Conservation (phyloP, 2,329 filamentous ascomycete species). For the Colletotrichum liaoningense region DNA sequence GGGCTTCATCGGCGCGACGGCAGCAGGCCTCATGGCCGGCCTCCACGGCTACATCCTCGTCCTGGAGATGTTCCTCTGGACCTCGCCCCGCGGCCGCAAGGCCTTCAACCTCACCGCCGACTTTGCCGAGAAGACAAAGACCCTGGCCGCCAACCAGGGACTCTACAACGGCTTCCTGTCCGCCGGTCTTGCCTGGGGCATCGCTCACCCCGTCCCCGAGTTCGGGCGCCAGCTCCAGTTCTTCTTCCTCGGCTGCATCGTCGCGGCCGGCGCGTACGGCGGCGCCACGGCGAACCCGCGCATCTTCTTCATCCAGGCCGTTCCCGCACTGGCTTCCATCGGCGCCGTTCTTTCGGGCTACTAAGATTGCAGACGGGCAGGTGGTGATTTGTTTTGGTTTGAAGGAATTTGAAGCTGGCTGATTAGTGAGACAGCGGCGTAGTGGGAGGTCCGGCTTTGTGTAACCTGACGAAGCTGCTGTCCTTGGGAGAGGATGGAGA, state of each 20-base stretch:
- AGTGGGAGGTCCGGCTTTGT: not conserved
- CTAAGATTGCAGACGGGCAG: conserved; percentile 2
- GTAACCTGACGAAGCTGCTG: not conserved
- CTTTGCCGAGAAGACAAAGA: conserved; percentile 56
- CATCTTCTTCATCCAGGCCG: conserved; percentile 57
- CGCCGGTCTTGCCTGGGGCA: conserved; percentile 58
- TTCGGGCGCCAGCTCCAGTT: conserved; percentile 56
- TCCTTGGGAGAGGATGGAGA: not conserved
- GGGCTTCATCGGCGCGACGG: conserved; percentile 46
- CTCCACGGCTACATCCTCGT: conserved; percentile 61
- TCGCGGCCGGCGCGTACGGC: conserved; percentile 58
- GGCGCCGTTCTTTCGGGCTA: conserved; percentile 42
- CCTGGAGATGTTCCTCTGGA: conserved; percentile 64
- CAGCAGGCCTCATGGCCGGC: conserved; percentile 52
- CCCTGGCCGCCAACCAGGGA: conserved; percentile 62
- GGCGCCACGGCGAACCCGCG: conserved; percentile 51
- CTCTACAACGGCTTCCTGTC: conserved; percentile 66
- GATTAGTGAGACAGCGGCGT: not conserved
- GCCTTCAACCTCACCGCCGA: conserved; percentile 57
- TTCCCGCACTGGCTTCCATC: conserved; percentile 48
- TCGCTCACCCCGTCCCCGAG: conserved; percentile 55
- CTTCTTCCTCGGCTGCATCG: conserved; percentile 60
- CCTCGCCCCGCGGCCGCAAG: conserved; percentile 55
- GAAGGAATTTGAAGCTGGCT: not conserved
- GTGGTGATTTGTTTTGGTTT: not conserved